phyloP scores from a whole-genome alignment of 2,329 filamentous ascomycete species.

The Metarhizium rileyi region DNA sequence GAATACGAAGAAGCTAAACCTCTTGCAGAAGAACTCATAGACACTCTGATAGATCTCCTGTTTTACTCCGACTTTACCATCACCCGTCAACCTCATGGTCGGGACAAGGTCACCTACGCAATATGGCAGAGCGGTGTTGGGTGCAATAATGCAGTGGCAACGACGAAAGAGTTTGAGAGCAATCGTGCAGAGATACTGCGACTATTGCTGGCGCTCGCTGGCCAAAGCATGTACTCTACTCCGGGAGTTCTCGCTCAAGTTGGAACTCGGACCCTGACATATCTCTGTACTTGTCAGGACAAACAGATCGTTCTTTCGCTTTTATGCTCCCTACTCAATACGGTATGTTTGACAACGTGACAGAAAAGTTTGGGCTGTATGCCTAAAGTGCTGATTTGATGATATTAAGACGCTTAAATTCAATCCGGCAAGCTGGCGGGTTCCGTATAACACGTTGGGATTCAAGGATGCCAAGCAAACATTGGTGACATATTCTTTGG shows the following conservation, averaged over 20 bases:
- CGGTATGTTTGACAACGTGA: slow-evolving; percentile 46
- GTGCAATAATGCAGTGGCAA: slow-evolving; percentile 79
- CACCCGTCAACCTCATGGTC: slow-evolving; percentile 59
- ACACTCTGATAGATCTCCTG: slow-evolving; percentile 77
- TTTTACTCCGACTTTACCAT: slow-evolving; percentile 90
- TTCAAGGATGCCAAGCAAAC: slow-evolving; percentile 87
- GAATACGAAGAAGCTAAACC: slow-evolving; percentile 79
- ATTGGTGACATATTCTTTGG: slow-evolving; percentile 83
- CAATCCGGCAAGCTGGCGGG: slow-evolving; percentile 86
- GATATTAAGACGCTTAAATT: slow-evolving; percentile 74
- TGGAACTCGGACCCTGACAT: slow-evolving; percentile 76
- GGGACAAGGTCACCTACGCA: slow-evolving; percentile 76
- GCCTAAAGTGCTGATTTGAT: slow-evolving; percentile 4
- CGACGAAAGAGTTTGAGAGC: slow-evolving; percentile 85
- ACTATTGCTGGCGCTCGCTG: slow-evolving; percentile 73
- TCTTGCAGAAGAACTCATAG: slow-evolving; percentile 83
- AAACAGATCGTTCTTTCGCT: slow-evolving; percentile 87
- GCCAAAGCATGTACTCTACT: slow-evolving; percentile 89
- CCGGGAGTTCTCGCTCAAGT: slow-evolving; percentile 69
- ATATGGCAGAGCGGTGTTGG: slow-evolving; percentile 99
- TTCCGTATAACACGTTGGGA: slow-evolving; percentile 87
- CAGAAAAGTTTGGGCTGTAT: background rate
- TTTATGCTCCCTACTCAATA: slow-evolving; percentile 88
- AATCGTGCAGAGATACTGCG: slow-evolving; percentile 86
- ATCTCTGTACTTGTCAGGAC: slow-evolving; percentile 77